Evolutionary conservation across 2,329 filamentous ascomycete species (phyloP).

Genomic region (Colletotrichum truncatum): DNA sequence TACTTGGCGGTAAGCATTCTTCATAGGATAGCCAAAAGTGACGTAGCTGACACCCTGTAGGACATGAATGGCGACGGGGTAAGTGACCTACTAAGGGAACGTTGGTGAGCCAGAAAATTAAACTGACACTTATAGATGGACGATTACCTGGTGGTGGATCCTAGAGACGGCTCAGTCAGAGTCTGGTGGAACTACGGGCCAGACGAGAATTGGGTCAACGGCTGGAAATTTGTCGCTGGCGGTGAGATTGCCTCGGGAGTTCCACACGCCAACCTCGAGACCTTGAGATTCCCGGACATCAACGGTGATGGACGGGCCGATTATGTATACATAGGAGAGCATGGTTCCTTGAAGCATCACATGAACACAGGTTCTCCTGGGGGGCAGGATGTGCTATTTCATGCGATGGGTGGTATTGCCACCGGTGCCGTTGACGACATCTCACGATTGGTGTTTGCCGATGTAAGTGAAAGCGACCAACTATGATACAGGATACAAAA

Average conservation of each 20-base stretch:
- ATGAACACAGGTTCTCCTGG: slow-evolving; percentile 33
- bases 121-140: no score
- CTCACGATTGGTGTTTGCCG: slow-evolving; percentile 31
- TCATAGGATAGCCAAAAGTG: no score
- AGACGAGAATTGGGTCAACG: slow-evolving; percentile 30
- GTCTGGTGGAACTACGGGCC: slow-evolving; percentile 34
- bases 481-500: no score
- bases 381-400: slow-evolving; percentile 27
- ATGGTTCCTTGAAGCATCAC: slow-evolving; percentile 32
- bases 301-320: slow-evolving; percentile 38
- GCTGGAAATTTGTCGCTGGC: slow-evolving; percentile 34
- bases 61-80: slow-evolving; percentile 35
- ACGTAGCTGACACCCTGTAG: no score
- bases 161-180: slow-evolving; percentile 22
- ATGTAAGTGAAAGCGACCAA: no score
- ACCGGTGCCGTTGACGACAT: slow-evolving; percentile 27
- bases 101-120: no score
- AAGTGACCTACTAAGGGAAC: no score
- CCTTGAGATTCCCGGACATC: slow-evolving; percentile 36
- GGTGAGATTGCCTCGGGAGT: slow-evolving; percentile 35
- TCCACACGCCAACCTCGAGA: slow-evolving; percentile 35
- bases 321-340: slow-evolving; percentile 35
- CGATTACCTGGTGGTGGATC: slow-evolving; percentile 32
- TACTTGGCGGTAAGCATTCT: slow-evolving; percentile 26
- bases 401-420: slow-evolving; percentile 26